Percentiles rank a stretch among this genome's conserved stretches.
Evolutionary conservation across 2,329 filamentous ascomycete species (phyloP).

Genomic region (Arthrocladium fulminans): DNA sequence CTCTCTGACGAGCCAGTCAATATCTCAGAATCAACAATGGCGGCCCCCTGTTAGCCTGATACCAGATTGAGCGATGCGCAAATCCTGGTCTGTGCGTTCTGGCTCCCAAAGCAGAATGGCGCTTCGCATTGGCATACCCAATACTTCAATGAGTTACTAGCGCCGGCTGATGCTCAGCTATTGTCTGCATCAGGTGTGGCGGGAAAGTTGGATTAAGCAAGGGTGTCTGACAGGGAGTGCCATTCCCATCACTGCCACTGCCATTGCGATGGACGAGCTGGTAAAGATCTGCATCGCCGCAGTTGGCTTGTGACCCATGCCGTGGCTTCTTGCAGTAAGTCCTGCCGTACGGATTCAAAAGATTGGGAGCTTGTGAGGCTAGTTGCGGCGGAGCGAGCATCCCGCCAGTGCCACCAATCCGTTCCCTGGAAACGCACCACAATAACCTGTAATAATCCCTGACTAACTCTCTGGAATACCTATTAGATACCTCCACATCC

Average conservation of each 20-base stretch:
- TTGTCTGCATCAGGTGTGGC: not conserved
- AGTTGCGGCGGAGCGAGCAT: not conserved
- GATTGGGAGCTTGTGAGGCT: not conserved
- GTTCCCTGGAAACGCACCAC: not conserved
- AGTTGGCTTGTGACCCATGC: not conserved
- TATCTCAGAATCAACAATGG: too few species aligned
- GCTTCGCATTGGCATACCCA: not conserved
- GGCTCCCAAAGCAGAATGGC: not conserved
- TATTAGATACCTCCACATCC: not conserved
- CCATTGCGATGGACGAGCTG: conserved; percentile 1
- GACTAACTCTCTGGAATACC: not conserved
- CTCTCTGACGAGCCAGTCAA: too few species aligned
- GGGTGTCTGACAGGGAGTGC: not conserved
- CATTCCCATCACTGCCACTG: too few species aligned
- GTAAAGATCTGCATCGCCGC: not conserved
- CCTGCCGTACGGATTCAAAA: not conserved
- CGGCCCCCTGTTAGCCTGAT: not conserved
- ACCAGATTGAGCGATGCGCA: not conserved
- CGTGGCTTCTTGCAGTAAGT: not conserved
- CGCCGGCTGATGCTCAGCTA: not conserved
- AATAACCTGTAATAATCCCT: too few species aligned
- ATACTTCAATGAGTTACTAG: not conserved
- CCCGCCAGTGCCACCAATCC: not conserved
- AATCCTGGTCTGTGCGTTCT: not conserved
- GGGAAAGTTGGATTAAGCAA: not conserved